Evolutionary conservation across 1,139 yeast genomes (phyloP), one percentile per base, ranked within the genome.

Genomic region (Pichia sp.): DNA sequence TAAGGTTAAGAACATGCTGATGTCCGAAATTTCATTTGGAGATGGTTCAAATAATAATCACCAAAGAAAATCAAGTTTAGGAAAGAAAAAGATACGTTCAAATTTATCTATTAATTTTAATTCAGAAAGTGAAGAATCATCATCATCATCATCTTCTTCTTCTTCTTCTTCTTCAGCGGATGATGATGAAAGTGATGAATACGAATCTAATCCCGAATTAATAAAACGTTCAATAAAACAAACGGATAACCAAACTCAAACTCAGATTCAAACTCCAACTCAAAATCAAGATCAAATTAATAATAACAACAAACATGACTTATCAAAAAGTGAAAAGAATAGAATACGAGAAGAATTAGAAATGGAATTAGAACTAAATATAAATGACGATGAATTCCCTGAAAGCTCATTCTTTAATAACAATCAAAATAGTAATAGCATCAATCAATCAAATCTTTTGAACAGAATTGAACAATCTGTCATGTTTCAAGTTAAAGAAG

Each of bases 381-480:
- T 48, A 3, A 51, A 57, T 43, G 53, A 54, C 14, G 57, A 59
- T 28, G 58, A 62, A 10, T 13, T 45, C 5, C 68, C 68, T 1
- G 65, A 64, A 48, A 64, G 67, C 48, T 49, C 66, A 45, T 53
- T 67, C 42, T 50, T 66, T 53, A 66, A 65, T 29, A 57, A 49
- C 36, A 19, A 48, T 47, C n/a, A 25, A 11, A 44, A 14, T 14
- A 22, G 27, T 28, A 22, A 28, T 13, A 41, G 34, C 13, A 29
- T 46, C 41, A 38, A 46, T 42, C 27, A 46, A 34, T 27, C 19
- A 33, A 45, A 45, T 41, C n/a, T 53, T 9, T 31, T 51, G 16
- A 46, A 33, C 42, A 45, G 44, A 38, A 42, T 57, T 10, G 60
- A 58, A 18, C 53, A 55, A 44, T 56, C 59, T 3, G 44, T 60